Evolutionary conservation across 805 yeast species (phyloP).

Genomic region (Metschnikowia sp.): DNA sequence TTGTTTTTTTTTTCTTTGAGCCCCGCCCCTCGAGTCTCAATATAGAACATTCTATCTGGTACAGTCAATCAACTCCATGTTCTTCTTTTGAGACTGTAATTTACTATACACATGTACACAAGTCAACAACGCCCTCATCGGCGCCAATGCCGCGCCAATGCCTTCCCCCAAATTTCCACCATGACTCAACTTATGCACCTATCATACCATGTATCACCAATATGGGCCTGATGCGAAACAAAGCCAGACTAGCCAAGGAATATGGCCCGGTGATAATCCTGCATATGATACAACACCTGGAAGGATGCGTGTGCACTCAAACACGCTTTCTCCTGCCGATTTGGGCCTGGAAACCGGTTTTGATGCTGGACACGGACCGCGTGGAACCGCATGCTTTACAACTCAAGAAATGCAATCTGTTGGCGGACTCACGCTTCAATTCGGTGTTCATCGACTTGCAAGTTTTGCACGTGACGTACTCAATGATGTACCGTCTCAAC

Average conservation of each 20-base stretch:
- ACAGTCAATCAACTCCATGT: neutral
- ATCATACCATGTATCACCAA: too few species aligned
- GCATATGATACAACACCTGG: slow-evolving; percentile 2
- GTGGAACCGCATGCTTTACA: slow-evolving; percentile 98
- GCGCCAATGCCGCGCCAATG: too few species aligned
- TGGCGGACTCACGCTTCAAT: slow-evolving; percentile 90
- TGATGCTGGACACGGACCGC: slow-evolving; percentile 93
- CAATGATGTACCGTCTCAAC: slow-evolving; percentile 91
- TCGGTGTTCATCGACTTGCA: slow-evolving; percentile 98
- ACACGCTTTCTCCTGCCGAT: slow-evolving; percentile 83
- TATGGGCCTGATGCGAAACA: too few species aligned
- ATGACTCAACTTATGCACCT: too few species aligned
- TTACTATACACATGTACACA: slow-evolving; percentile 5
- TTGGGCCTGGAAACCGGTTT: slow-evolving; percentile 99
- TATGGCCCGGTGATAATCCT: neutral
- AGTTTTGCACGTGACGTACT: slow-evolving; percentile 97
- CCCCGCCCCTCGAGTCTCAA: too few species aligned
- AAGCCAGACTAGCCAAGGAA: neutral
- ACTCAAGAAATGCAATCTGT: slow-evolving; percentile 94
- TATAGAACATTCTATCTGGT: too few species aligned
- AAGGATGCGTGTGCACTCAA: slow-evolving; percentile 7
- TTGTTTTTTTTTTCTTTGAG: too few species aligned
- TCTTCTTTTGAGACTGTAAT: neutral
- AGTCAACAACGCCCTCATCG: too few species aligned
- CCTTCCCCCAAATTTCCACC: too few species aligned